Evolutionary conservation across 257 asterid species (phyloP).

Genomic region (Plantago ovata): DNA sequence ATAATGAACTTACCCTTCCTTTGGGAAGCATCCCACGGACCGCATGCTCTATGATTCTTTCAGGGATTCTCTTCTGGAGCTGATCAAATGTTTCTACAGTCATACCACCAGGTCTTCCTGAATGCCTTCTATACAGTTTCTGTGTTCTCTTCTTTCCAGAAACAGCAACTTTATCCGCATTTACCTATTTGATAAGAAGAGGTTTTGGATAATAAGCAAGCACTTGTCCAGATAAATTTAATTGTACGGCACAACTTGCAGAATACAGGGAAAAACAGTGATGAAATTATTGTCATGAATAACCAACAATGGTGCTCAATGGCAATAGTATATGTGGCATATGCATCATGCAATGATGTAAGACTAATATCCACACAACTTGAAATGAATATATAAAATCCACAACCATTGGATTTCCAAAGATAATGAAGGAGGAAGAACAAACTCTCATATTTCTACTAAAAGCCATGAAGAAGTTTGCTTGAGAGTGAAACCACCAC

Average conservation of each 20-base stretch:
- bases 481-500: no score
- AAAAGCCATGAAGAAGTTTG: no score
- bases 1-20: slow-evolving; percentile 59
- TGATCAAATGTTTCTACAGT: slow-evolving; percentile 87
- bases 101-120: slow-evolving; percentile 98
- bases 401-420: no score
- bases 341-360: background rate
- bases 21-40: slow-evolving; percentile 99
- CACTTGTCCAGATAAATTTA: background rate
- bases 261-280: no score
- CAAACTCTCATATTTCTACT: no score
- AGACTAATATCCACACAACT: no score
- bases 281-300: background rate
- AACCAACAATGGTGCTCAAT: background rate
- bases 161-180: slow-evolving; percentile 90
- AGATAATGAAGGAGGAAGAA: no score
- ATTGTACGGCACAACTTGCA: background rate
- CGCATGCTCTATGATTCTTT: slow-evolving; percentile 94
- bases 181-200: slow-evolving; percentile 42
- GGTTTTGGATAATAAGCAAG: slow-evolving; percentile 3
- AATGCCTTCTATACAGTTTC: slow-evolving; percentile 84
- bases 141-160: slow-evolving; percentile 88
- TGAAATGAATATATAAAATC: no score
- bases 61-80: slow-evolving; percentile 88
- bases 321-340: background rate